A percentile compares a stretch with the other conserved stretches of the same genome.
Evolutionary conservation across 2,329 filamentous ascomycete species (phyloP).

Genomic region (Sporothrix luriei): DNA sequence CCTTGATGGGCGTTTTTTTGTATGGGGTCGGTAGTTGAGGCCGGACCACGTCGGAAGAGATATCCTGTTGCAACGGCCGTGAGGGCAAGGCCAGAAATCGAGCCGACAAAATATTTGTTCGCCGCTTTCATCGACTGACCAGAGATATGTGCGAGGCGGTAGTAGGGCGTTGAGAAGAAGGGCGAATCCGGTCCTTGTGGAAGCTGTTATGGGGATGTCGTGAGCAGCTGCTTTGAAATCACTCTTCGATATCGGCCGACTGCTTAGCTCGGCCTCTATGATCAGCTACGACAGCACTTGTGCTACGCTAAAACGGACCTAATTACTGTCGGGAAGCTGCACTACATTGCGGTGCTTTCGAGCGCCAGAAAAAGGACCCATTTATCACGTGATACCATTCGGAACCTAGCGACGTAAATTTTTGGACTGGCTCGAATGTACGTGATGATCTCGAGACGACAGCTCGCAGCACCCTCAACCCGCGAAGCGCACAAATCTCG

Average conservation of each 20-base stretch:
- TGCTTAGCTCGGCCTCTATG: not conserved
- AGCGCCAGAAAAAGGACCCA: not conserved
- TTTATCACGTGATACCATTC: constrained; percentile 2
- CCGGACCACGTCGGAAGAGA: constrained; percentile 11
- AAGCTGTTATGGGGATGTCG: not conserved
- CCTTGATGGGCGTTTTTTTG: not conserved
- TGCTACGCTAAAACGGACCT: constrained; percentile 6
- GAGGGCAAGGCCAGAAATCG: constrained; percentile 27
- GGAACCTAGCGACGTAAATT: constrained; percentile 7
- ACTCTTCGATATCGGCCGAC: constrained; percentile 27
- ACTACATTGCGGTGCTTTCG: not conserved
- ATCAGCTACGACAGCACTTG: constrained; percentile 2
- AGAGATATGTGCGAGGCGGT: not conserved
- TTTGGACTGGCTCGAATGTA: not conserved
- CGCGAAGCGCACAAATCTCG: not conserved
- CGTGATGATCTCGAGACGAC: constrained; percentile 1
- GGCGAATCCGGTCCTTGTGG: not conserved
- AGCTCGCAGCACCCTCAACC: not conserved
- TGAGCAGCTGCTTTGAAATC: constrained; percentile 32
- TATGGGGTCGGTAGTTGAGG: not conserved
- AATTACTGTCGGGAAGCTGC: not conserved
- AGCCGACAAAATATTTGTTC: constrained; percentile 13
- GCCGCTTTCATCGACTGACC: constrained; percentile 21
- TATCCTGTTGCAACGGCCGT: constrained; percentile 24
- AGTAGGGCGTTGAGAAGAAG: not conserved